Evolutionary conservation across 1,139 yeast species (phyloP).

Genomic region (Debaryomyces subglobosus): DNA sequence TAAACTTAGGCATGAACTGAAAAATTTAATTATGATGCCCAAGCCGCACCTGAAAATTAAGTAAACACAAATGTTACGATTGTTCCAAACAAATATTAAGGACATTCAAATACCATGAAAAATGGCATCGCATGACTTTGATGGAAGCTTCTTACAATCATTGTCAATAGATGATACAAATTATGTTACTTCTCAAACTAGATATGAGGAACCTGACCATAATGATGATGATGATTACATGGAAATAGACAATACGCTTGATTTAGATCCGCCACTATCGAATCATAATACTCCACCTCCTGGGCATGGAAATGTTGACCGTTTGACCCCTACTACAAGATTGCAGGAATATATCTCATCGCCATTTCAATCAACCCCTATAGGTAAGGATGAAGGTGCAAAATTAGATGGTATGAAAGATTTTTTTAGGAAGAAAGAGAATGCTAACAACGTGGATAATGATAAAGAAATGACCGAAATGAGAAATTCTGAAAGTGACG

Average conservation of each 20-base stretch:
- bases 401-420: background rate
- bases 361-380: constrained; percentile 14
- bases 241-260: constrained; percentile 8
- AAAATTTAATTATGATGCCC: constrained; percentile 8
- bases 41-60: constrained; percentile 6
- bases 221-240: constrained; percentile 7
- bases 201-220: background rate
- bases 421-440: background rate
- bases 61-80: constrained; percentile 5
- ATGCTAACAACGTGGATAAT: background rate
- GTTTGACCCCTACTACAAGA: constrained; percentile 11
- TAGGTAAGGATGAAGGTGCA: background rate
- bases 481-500: background rate
- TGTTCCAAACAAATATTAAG: background rate
- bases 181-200: constrained; percentile 2
- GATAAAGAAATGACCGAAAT: background rate
- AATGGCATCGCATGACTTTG: constrained; percentile 22
- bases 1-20: background rate
- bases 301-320: constrained; percentile 1
- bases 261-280: constrained; percentile 6
- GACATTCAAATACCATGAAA: background rate
- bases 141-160: constrained; percentile 28
- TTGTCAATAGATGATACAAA: constrained; percentile 29
- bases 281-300: constrained; percentile 12
- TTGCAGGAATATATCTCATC: constrained; percentile 10